These are phyloP conservation scores for Sugiyamaella chiloensis DNA, from an alignment of 805 yeast genomes.

Conservation along the genomic window DNA sequence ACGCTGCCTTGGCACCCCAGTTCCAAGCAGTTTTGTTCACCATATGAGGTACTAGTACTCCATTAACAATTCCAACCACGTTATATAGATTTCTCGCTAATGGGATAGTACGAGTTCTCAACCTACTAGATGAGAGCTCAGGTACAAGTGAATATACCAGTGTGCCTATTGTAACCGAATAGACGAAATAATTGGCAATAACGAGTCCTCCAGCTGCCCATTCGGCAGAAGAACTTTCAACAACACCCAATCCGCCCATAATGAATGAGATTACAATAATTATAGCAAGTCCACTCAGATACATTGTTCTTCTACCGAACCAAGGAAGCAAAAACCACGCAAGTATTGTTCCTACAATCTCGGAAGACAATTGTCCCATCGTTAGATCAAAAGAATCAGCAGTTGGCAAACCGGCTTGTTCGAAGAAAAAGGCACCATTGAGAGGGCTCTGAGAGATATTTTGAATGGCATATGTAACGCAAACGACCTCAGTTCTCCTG, in stretches of 20 bases:
- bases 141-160: constrained; percentile 40
- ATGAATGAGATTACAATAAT: not conserved
- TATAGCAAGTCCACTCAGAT: constrained; percentile 30
- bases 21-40: constrained; percentile 43
- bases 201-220: not conserved
- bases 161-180: constrained; percentile 46
- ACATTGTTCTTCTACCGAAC: constrained; percentile 27
- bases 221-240: not conserved
- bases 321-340: constrained; percentile 23
- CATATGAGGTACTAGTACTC: constrained; percentile 39
- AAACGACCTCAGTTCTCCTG: constrained; percentile 48
- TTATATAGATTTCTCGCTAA: constrained; percentile 37
- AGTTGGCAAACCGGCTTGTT: constrained; percentile 38
- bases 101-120: constrained; percentile 42
- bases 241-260: constrained; percentile 4
- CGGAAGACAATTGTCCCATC: constrained; percentile 45
- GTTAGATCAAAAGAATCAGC: constrained; percentile 41
- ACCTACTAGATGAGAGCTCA: constrained; percentile 41
- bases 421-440: constrained; percentile 35
- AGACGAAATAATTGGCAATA: constrained; percentile 32
- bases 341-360: constrained; percentile 40
- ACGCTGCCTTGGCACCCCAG: constrained; percentile 47
- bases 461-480: constrained; percentile 46
- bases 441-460: constrained; percentile 25
- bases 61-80: constrained; percentile 28